Evolutionary conservation across 495 filamentous ascomycete genomes (phyloP), one percentile per base, ranked within the genome.

Genomic region (Penicillium roqueforti): DNA sequence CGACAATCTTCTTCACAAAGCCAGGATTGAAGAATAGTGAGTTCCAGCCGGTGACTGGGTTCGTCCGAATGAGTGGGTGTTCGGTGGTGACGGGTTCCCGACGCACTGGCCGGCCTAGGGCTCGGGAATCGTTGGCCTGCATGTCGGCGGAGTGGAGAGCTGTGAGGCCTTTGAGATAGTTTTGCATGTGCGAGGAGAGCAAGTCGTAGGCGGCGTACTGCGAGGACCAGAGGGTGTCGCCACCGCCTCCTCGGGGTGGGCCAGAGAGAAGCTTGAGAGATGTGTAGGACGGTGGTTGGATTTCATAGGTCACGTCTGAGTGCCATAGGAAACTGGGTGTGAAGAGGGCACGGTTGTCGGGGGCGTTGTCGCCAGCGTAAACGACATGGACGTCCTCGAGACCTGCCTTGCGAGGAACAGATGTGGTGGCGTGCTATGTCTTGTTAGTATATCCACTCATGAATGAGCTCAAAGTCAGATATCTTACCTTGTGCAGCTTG

Each of bases 281-380:
- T 6, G 87, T 91, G 62, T 88, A 88, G 3, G 83, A 86, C 2
- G 87, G 87, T n/a, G 88, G 86, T 61, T 91, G 87, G 31, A 85
- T 68, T 65, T 92, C 88, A 49, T 88, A 89, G 0, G 87, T 86
- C 8, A 86, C 83, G 61, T 87, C 83, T 29, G 82, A 79, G 56
- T 86, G 83, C 81, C 82, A 86, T 9, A 84, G 51, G 68, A 87
- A 74, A 65, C 76, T 64, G 32, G 75, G 71, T 47, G 78, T 57
- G 61, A 76, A 69, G 51, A 74, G 43, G 29, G 76, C 72, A 47
- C 81, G 69, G 53, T 87, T 83, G 65, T 83, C 84, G 45, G 76
- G 75, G 43, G 80, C 79, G 38, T 84, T 83, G 53, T 84, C 83
- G 34, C 83, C 83, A 1, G 80, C 76, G 42, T 79, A 88, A 16